These are phyloP conservation scores for Candida xyloterini DNA, from an alignment of 805 yeast species.

Conservation along the genomic window DNA sequence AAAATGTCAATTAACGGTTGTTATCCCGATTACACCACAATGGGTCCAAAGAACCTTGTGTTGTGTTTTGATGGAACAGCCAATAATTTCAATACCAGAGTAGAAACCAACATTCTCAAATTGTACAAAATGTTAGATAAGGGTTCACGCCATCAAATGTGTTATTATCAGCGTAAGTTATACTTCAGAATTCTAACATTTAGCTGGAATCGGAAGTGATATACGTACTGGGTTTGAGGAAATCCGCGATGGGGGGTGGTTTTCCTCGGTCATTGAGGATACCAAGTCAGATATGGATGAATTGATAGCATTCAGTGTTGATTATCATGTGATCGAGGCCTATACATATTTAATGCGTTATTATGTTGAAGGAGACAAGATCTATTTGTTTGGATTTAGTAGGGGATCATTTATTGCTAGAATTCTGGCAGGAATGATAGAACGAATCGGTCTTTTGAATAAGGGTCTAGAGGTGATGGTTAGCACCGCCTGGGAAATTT, in stretches of 20 bases:
- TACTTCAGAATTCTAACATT: neutral
- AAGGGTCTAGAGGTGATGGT: slow-evolving; percentile 55
- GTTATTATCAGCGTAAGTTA: slow-evolving; percentile 56
- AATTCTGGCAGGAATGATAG: slow-evolving; percentile 63
- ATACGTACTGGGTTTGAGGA: slow-evolving; percentile 40
- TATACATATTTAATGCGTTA: slow-evolving; percentile 49
- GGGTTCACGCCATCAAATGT: slow-evolving; percentile 42
- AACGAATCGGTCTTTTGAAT: slow-evolving; percentile 56
- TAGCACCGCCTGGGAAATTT: slow-evolving; percentile 60
- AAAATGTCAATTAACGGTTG: slow-evolving; percentile 9
- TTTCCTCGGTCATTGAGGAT: slow-evolving; percentile 13
- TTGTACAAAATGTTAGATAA: slow-evolving; percentile 51
- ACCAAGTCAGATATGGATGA: slow-evolving; percentile 20
- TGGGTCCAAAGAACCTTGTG: slow-evolving; percentile 41
- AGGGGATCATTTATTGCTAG: slow-evolving; percentile 69
- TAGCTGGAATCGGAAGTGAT: slow-evolving; percentile 59
- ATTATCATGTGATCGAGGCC: slow-evolving; percentile 55
- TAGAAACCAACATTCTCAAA: slow-evolving; percentile 53
- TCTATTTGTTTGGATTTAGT: slow-evolving; percentile 56
- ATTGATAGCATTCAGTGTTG: slow-evolving; percentile 52
- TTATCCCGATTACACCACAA: neutral
- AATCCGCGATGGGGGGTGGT: slow-evolving; percentile 22
- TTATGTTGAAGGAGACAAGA: slow-evolving; percentile 48
- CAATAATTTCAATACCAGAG: slow-evolving; percentile 53
- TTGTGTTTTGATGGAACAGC: slow-evolving; percentile 65